Evolutionary conservation across 2,329 filamentous ascomycete genomes (phyloP).

Genomic region (Hyphodiscus sp.): DNA sequence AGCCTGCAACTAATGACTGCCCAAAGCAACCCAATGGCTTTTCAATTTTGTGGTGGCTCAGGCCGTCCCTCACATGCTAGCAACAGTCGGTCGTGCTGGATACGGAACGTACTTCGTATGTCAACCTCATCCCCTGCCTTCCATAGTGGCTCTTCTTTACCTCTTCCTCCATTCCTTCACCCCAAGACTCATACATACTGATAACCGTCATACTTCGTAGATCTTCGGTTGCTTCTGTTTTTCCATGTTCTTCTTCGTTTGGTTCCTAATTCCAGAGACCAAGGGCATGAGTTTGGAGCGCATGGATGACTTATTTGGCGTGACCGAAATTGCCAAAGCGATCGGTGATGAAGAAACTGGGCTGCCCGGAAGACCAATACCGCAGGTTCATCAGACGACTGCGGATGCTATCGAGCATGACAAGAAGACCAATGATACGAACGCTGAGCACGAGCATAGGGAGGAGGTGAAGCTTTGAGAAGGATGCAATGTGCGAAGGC

Average conservation of each 20-base stretch:
- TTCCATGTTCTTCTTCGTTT: conserved; percentile 41
- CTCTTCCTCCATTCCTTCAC: neutral
- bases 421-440: neutral
- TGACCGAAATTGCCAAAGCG: neutral
- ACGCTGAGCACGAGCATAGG: neutral
- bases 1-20: neutral
- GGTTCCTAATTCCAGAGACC: conserved; percentile 52
- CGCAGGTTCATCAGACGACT: neutral
- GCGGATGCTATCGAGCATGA: neutral
- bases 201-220: neutral
- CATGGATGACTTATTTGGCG: conserved; percentile 5
- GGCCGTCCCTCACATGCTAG: conserved; percentile 32
- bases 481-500: too few relatives aligned
- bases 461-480: neutral
- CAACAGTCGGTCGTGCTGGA: conserved; percentile 39
- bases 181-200: neutral
- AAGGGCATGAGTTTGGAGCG: conserved; percentile 57
- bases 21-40: conserved; percentile 59
- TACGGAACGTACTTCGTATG: conserved; percentile 53
- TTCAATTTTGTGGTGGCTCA: conserved; percentile 62
- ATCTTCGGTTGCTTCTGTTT: conserved; percentile 63
- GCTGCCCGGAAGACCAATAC: neutral
- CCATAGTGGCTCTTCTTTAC: neutral
- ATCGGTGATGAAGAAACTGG: conserved; percentile 1
- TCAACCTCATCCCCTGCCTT: neutral